Evolutionary conservation across 768 basidiomycete species (phyloP), one percentile per base, ranked within the genome.

Genomic region (Rhizopogon vulgaris): DNA sequence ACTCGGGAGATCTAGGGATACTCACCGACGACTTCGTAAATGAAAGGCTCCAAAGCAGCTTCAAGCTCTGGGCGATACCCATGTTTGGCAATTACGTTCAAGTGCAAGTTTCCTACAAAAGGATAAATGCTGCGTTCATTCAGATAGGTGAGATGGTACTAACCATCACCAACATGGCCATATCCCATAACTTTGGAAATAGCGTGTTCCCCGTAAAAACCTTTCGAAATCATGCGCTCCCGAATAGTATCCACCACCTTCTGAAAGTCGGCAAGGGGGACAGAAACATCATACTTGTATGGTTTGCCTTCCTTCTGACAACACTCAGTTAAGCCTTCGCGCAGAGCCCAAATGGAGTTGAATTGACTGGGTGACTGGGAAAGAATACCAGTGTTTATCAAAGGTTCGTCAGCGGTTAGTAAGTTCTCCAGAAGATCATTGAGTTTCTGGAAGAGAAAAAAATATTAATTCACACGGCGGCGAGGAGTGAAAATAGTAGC

Each of bases 211-310:
- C 77, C 78, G 38, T 91, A 72, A 9, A 90, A 76, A 4, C 84
- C 87, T 58, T 84, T 83, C 18, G 80, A 78, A 32, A 74, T 68
- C 36, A 98, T 72, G 51, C 81, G 84, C 54, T 85, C 82, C 52
- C 87, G 75, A 32, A 93, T 85, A 30, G 77, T 69, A 63, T 96
- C 90, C 30, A 98, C 90, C 12, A 95, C 83, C 7, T 78, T 77
- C 70, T 97, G 85, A 78, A 98, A 97, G 55, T 82, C 79, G 17
- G 81, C 78, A 4, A 94, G 75, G 6, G 94, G 94, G 12, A 98
- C 81, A 10, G 90, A 93, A 41, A 99, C 80, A 61, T 96, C 94
- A 64, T 98, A 99, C 72, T 99, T 99, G 75, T 97, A 98, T 6
- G 86, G 84, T 59, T 92, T 93, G 39, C 96, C 96, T 65, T 91